Evolutionary conservation across 495 filamentous ascomycete genomes (phyloP), one percentile per base, ranked within the genome.

Genomic region (Daldinia bambusicola): DNA sequence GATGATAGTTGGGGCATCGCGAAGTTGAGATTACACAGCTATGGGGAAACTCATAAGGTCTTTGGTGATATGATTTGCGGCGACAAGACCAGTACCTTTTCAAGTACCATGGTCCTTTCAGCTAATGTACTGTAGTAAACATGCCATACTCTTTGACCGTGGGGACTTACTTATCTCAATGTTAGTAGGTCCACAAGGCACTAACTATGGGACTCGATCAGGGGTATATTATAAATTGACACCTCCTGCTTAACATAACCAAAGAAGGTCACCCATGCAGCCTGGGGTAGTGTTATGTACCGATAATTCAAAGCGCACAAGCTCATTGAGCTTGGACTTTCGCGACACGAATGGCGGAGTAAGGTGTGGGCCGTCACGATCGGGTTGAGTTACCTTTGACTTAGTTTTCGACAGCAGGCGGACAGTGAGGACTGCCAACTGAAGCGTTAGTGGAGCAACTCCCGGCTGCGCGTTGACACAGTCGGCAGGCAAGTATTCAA

Each of bases 251-350:
- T 59, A 36, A 18, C 52, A 16, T 69, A 36, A 60, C 60, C 57
- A 73, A 55, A 43, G 14, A 55, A 56, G 31, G 58, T 38, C 61
- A 30, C 56, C 61, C 61, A 73, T 18, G 56, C 20, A 45, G 52
- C 65, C 65, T 72, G 55, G 66, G 70, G 65, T 66, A 72, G 43
- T 56, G 55, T 65, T 40, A 63, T 18, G 61, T 64, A 69, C 50
- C 56, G 55, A 45, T 12, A 41, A 57, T 37, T 9, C 36, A 65
- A 64, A 57, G 61, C 38, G 26, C 55, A 50, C 14, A 41, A 55
- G 31, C 69, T 50, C 51, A 69, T 38, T 50, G 38, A 32, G 60
- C 38, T 58, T 57, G 57, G 67, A 53, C 51, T 59, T 72, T 72
- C 50, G 55, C 50, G 50, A 72, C 40, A 34, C 61, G 55, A 69